phyloP scores from a whole-genome alignment of 2,329 filamentous ascomycete genomes.

The Colletotrichum neosansevieriae region DNA sequence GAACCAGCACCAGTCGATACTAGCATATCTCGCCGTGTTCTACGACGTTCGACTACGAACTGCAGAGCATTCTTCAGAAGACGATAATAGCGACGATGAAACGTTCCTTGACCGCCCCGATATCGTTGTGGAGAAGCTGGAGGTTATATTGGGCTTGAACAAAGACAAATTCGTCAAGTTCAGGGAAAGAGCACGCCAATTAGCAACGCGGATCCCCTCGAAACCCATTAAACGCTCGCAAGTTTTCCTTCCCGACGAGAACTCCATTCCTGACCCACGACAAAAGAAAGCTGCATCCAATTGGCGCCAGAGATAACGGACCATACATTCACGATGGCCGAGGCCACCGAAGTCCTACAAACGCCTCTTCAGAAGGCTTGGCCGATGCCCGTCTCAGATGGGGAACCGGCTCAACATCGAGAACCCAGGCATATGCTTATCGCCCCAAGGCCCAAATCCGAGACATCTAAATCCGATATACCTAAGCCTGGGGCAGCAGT shows the following conservation, averaged over 20 bases:
- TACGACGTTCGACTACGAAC: conserved; percentile 5
- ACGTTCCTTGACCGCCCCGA: not conserved
- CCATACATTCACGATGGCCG: not conserved
- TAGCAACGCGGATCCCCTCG: not conserved
- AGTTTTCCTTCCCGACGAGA: not conserved
- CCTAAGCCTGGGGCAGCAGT: conserved; percentile 1
- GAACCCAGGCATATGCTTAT: too few relatives aligned
- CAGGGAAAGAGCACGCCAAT: conserved; percentile 6
- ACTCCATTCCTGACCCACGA: conserved; percentile 10
- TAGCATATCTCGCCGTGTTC: conserved; percentile 10
- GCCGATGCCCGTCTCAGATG: conserved; percentile 4
- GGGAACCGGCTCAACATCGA: not conserved
- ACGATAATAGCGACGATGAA: conserved; percentile 4
- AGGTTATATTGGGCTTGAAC: conserved; percentile 17
- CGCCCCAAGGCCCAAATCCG: not conserved
- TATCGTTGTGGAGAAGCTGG: conserved; percentile 4
- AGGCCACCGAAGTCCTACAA: not conserved
- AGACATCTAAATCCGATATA: not conserved
- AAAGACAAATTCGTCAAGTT: conserved; percentile 19
- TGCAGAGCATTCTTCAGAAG: not conserved
- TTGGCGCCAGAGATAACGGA: not conserved
- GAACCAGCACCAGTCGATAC: not conserved
- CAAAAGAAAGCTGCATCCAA: not conserved
- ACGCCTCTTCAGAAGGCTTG: conserved; percentile 8
- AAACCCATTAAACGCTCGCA: conserved; percentile 19